These are phyloP conservation scores for Macrophomina tecta DNA, from an alignment of 2,329 filamentous ascomycete species.

Conservation along the genomic window DNA sequence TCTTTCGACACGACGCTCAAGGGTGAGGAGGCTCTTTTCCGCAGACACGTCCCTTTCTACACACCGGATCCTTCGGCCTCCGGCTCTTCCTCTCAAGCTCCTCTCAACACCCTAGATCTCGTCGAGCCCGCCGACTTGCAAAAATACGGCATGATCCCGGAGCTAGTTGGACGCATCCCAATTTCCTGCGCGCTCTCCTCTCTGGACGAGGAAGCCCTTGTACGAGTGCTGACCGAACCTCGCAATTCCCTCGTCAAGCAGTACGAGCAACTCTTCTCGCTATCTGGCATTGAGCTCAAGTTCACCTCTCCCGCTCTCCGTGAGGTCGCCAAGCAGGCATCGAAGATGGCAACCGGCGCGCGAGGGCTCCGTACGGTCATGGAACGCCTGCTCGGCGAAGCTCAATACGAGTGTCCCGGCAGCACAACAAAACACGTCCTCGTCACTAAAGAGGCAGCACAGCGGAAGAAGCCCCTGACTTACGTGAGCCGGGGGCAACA, in stretches of 20 bases:
- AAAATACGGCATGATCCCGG: conserved; percentile 88
- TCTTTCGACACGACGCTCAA: conserved; percentile 64
- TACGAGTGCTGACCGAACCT: conserved; percentile 90
- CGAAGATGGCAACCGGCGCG: conserved; percentile 73
- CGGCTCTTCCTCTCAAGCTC: conserved; percentile 37
- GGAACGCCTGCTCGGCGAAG: conserved; percentile 53
- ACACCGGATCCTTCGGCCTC: conserved; percentile 38
- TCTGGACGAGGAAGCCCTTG: conserved; percentile 70
- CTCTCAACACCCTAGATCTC: conserved; percentile 69
- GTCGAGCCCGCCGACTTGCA: conserved; percentile 78
- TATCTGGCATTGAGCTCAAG: conserved; percentile 75
- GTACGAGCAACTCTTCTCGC: conserved; percentile 85
- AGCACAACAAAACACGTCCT: conserved; percentile 53
- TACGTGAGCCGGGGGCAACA: conserved; percentile 53
- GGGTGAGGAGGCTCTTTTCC: conserved; percentile 64
- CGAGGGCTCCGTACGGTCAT: conserved; percentile 56
- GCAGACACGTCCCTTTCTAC: conserved; percentile 65
- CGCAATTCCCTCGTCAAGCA: conserved; percentile 87
- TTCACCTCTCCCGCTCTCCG: conserved; percentile 85
- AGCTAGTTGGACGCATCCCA: conserved; percentile 93
- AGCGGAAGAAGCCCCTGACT: conserved; percentile 47
- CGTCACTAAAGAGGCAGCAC: conserved; percentile 53
- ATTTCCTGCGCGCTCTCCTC: conserved; percentile 86
- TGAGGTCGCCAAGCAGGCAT: conserved; percentile 76
- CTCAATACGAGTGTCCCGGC: conserved; percentile 57